Conservation (phyloP, 257 asterid genomes). For the Knoxia roxburghii region DNA sequence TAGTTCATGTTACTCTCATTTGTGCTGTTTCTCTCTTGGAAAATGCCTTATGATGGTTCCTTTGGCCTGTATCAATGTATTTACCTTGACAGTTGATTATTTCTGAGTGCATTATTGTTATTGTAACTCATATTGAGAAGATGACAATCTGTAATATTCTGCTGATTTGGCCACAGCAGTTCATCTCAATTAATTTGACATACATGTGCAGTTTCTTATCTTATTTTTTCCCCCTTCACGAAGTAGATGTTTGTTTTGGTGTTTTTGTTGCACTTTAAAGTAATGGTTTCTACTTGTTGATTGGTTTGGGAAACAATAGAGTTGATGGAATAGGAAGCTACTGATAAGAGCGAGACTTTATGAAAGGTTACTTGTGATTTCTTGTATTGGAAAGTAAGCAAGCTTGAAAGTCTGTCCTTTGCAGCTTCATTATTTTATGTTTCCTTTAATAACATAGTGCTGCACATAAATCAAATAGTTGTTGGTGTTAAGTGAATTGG, state of each 20-base stretch:
- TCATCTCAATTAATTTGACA: background rate
- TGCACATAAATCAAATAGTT: background rate
- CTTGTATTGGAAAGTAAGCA: background rate
- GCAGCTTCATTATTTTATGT: background rate
- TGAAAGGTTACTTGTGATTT: background rate
- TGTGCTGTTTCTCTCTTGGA: background rate
- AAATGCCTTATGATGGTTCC: background rate
- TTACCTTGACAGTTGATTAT: background rate
- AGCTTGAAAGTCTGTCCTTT: background rate
- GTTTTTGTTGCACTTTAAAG: background rate
- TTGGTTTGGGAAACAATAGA: background rate
- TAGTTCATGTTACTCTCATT: background rate
- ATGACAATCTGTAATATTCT: background rate
- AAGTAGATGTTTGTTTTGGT: background rate
- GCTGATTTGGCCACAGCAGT: background rate
- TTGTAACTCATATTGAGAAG: background rate
- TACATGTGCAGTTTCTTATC: background rate
- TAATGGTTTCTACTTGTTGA: background rate
- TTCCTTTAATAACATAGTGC: background rate
- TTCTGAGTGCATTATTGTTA: too few relatives aligned
- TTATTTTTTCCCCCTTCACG: background rate
- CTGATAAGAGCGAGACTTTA: background rate
- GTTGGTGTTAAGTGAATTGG: background rate
- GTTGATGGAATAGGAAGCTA: constrained; percentile 2
- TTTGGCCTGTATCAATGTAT: background rate